These are phyloP conservation scores for peach (Prunus persica) DNA, from an alignment of 306 rosid genomes.

Conservation along the genomic window Prunus_persica_NCBIv2 NC_034016.1:18344501-18345000, in stretches of 20 bases:
- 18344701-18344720: background rate
- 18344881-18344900: background rate
- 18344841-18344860: background rate
- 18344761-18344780: background rate
- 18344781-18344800: background rate
- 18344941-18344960: background rate
- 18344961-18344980: background rate
- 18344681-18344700: background rate
- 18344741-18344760: no score
- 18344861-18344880: slow-evolving; percentile 2
- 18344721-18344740: background rate
- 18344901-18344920: slow-evolving; percentile 4
- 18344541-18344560: background rate
- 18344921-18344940: background rate
- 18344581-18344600: background rate
- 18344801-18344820: background rate
- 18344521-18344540: background rate
- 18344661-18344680: background rate
- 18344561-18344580: background rate
- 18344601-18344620: background rate
- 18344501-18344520: background rate
- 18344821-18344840: background rate
- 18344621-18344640: background rate
- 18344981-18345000: background rate
- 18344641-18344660: background rate